Evolutionary conservation across 2,329 filamentous ascomycete genomes (phyloP).

Genomic region (Geosmithia morbida): DNA sequence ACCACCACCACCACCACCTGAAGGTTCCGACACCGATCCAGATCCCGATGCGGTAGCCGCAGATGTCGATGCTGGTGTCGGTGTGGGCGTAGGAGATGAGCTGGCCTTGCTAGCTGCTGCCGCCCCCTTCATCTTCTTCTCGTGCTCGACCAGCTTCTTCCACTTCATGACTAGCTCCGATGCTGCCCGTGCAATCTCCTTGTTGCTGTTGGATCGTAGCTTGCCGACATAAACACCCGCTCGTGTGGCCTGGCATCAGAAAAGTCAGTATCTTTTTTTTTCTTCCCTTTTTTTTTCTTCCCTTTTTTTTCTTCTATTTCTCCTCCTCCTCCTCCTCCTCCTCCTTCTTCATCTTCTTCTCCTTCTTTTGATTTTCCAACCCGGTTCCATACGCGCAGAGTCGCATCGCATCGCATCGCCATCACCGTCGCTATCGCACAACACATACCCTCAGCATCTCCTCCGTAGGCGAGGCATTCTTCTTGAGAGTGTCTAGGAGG

Average conservation of each 20-base stretch:
- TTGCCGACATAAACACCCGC: slow-evolving; percentile 85
- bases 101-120: slow-evolving; percentile 16
- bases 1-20: slow-evolving; percentile 16
- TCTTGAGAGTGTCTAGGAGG: slow-evolving; percentile 66
- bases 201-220: slow-evolving; percentile 61
- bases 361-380: background rate
- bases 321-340: too few relatives aligned
- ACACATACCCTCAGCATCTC: slow-evolving; percentile 70
- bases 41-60: slow-evolving; percentile 1
- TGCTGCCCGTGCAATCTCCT: slow-evolving; percentile 64
- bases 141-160: slow-evolving; percentile 62
- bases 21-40: too few relatives aligned
- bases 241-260: slow-evolving; percentile 51
- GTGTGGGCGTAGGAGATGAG: slow-evolving; percentile 38
- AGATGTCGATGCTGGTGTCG: slow-evolving; percentile 11
- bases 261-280: too few relatives aligned
- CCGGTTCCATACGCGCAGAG: too few relatives aligned
- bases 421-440: too few relatives aligned
- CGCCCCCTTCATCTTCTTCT: slow-evolving; percentile 33
- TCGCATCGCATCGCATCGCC: too few relatives aligned
- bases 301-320: too few relatives aligned
- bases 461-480: slow-evolving; percentile 71
- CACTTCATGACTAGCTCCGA: slow-evolving; percentile 77
- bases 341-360: too few relatives aligned
- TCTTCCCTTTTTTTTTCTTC: too few relatives aligned